Percentiles rank a stretch among this genome's conserved stretches.
phyloP scores from a whole-genome alignment of 371 early-diverging fungal species.

The Haplosporangium sp. region DNA sequence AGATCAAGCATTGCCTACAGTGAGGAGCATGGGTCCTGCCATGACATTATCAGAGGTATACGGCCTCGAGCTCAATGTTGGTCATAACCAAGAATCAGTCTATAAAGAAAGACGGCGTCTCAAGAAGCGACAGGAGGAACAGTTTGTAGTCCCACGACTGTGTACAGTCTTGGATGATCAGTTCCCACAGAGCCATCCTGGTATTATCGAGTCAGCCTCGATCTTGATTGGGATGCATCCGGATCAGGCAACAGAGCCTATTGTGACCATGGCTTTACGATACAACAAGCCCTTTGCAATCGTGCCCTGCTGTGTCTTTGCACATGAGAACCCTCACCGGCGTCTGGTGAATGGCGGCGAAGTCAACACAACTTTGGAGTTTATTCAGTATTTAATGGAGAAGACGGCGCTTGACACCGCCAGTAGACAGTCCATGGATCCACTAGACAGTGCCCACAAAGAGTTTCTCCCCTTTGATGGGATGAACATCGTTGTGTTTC shows the following conservation, averaged over 20 bases:
- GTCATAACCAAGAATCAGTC: neutral
- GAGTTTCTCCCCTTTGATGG: conserved; percentile 53
- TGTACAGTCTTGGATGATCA: conserved; percentile 57
- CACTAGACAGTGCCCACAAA: conserved; percentile 1
- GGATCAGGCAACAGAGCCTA: conserved; percentile 69
- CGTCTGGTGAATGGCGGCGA: conserved; percentile 51
- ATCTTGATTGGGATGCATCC: conserved; percentile 66
- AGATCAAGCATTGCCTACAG: neutral
- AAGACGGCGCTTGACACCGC: conserved; percentile 26
- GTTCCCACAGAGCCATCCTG: conserved; percentile 52
- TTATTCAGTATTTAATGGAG: conserved; percentile 64
- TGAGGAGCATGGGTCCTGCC: too few species aligned
- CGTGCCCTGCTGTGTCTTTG: conserved; percentile 71
- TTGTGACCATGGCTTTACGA: conserved; percentile 62
- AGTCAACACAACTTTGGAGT: conserved; percentile 63
- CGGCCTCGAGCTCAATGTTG: neutral
- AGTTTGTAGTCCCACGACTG: conserved; percentile 46
- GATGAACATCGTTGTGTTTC: conserved; percentile 43
- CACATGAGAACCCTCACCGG: conserved; percentile 59
- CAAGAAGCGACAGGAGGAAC: conserved; percentile 18
- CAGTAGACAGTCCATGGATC: conserved; percentile 8
- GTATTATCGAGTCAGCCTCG: conserved; percentile 48
- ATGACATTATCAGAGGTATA: neutral
- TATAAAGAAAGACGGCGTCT: conserved; percentile 47
- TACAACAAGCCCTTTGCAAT: conserved; percentile 65